Percentiles rank a stretch among this genome's conserved stretches.
Conservation (phyloP, 495 filamentous ascomycete genomes). For the Penicillium cataractarum region DNA sequence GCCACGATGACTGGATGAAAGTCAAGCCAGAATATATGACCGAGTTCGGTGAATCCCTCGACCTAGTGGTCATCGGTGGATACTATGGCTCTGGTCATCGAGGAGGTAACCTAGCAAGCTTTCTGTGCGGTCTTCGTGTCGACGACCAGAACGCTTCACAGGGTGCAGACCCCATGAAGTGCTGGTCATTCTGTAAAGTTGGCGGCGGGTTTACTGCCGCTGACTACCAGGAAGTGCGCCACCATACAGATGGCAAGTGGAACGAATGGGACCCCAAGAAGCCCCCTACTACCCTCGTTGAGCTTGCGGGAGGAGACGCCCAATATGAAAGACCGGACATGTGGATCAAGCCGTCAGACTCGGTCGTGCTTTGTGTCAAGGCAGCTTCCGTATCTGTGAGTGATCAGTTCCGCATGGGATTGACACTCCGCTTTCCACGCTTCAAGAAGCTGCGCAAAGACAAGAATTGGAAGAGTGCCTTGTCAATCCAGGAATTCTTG, state of each 20-base stretch:
- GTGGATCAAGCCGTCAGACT: conserved; percentile 91
- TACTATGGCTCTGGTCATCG: conserved; percentile 89
- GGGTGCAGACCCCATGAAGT: conserved; percentile 67
- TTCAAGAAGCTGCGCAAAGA: conserved; percentile 84
- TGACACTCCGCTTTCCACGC: conserved; percentile 88
- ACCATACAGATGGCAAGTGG: conserved; percentile 92
- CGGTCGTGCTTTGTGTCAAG: conserved; percentile 85
- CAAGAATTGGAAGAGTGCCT: conserved; percentile 78
- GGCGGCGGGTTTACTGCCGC: conserved; percentile 87
- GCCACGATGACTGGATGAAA: conserved; percentile 98
- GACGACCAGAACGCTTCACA: conserved; percentile 62
- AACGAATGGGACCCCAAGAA: conserved; percentile 76
- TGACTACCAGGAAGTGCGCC: conserved; percentile 80
- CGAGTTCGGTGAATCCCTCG: conserved; percentile 91
- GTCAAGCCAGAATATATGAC: conserved; percentile 99
- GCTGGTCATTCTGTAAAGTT: conserved; percentile 92
- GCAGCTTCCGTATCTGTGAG: conserved; percentile 77
- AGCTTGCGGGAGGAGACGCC: conserved; percentile 74
- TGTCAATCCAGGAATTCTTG: conserved; percentile 77
- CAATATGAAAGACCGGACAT: conserved; percentile 84
- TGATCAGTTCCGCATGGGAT: conserved; percentile 74
- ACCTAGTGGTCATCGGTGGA: conserved; percentile 86
- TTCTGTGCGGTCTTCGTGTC: conserved; percentile 82
- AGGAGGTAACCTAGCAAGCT: conserved; percentile 81
- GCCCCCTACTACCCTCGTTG: conserved; percentile 79